Evolutionary conservation across 306 rosid species (phyloP), one percentile per base, ranked within the genome.

Genomic region (Lathyrus oleraceus): DNA sequence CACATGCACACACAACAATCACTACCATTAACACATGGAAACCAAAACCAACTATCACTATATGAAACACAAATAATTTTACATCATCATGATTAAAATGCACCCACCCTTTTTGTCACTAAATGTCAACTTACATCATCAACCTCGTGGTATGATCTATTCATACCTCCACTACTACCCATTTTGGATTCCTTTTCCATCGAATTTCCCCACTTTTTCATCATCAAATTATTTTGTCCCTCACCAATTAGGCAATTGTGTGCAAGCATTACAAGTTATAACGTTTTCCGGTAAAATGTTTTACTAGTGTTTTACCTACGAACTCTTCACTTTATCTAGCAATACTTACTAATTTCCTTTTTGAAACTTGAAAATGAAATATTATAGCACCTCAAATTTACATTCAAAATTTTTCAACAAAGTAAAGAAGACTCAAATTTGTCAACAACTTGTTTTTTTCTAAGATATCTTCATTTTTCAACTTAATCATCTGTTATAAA

Each of bases 121-220:
- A 74, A 76, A 76, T 79, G 85, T 87, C 84, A 89, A 87, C 82
- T 84, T 81, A 77, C 85, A 83, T 73, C 84, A 83, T 71, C 71
- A 40, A 60, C 30, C 72, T 70, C 53, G 57, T 65, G 47, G 45
- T 49, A n/a, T 8, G 6, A 32, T 70, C 63, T 65, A 62, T 76
- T 43, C 69, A 76, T n/a, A 14, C 65, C 68, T 70, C 79, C 86
- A 75, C 67, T 70, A 43, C 7, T 45, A 13, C 43, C 57, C 32
- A 39, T 73, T 65, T 61, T 20, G 58, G 62, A 67, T 28, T 19
- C 48, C 40, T 25, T 67, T 71, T 44, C 69, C 42, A 43, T 43
- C 19, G 21, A n/a, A 67, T 71, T 71, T 39, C 74, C 77, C 66
- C 62, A 69, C 79, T 77, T 73, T 76, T 73, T 28, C n/a, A 14